These are phyloP conservation scores for Ostreobium quekettii DNA, from an alignment of 139 green algal species.

Conservation along the genomic window DNA sequence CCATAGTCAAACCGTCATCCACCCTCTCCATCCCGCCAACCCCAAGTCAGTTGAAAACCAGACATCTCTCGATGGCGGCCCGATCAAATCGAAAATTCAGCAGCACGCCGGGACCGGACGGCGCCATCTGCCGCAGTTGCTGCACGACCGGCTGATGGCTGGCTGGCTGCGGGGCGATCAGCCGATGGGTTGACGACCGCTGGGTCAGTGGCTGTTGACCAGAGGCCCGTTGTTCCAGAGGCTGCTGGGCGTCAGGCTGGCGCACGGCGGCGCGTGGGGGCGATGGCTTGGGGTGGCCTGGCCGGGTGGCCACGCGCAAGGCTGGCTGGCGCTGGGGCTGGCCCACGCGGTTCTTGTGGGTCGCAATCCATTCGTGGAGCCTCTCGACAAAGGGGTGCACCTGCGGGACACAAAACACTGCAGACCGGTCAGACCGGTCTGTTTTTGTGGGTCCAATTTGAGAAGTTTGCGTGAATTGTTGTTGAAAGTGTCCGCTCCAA, in stretches of 20 bases:
- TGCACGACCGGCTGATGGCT: background rate
- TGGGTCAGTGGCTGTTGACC: background rate
- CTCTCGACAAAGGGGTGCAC: constrained; percentile 12
- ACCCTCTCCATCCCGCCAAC: background rate
- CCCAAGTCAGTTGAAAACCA: background rate
- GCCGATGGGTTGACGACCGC: background rate
- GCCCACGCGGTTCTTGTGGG: no score
- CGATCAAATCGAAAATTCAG: constrained; percentile 18
- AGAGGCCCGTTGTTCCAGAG: background rate
- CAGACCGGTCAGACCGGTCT: background rate
- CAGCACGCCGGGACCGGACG: no score
- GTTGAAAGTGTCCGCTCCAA: background rate
- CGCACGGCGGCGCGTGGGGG: no score
- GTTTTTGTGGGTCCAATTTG: background rate
- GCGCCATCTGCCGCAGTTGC: background rate
- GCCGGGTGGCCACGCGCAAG: no score
- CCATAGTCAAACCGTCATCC: no score
- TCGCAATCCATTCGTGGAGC: constrained; percentile 10
- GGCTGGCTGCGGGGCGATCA: no score
- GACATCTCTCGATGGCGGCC: constrained; percentile 14
- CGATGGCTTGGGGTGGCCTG: no score
- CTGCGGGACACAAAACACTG: background rate
- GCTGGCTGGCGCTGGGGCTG: no score
- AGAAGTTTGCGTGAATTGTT: background rate
- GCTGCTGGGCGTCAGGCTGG: background rate